Evolutionary conservation across 2,329 filamentous ascomycete species (phyloP).

Genomic region (Microdochium nivale): DNA sequence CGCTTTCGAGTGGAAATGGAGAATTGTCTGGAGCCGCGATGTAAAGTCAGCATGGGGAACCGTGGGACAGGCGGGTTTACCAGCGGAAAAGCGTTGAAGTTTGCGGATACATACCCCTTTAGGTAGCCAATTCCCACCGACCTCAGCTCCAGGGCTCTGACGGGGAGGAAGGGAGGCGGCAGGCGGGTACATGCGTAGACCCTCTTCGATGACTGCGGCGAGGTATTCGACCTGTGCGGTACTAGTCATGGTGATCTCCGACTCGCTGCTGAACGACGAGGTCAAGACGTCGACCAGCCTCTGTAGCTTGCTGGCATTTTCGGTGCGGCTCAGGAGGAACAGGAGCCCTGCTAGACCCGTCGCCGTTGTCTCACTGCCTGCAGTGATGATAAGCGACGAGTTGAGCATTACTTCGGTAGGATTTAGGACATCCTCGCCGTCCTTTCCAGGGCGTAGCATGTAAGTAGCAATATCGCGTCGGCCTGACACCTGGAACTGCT

Average conservation of each 20-base stretch:
- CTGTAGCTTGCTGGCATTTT: constrained; percentile 21
- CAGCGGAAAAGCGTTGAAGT: too few relatives aligned
- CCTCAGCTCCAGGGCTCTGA: constrained; percentile 16
- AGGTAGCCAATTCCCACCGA: constrained; percentile 12
- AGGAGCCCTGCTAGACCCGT: constrained; percentile 29
- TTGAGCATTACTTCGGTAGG: neutral
- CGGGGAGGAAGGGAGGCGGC: constrained; percentile 3
- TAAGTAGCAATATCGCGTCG: constrained; percentile 41
- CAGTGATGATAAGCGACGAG: constrained; percentile 24
- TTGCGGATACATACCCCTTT: constrained; percentile 4
- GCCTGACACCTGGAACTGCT: constrained; percentile 31
- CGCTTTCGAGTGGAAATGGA: constrained; percentile 58
- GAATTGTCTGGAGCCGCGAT: constrained; percentile 29
- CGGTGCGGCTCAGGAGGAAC: constrained; percentile 37
- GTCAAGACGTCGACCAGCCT: constrained; percentile 32
- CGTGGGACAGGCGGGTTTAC: too few relatives aligned
- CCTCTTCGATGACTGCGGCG: constrained; percentile 24
- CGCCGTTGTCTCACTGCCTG: constrained; percentile 40
- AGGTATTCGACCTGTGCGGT: constrained; percentile 20
- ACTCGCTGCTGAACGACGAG: constrained; percentile 32
- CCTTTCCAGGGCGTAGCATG: constrained; percentile 56
- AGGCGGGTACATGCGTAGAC: constrained; percentile 22
- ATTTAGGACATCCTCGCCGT: neutral
- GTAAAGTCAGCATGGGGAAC: too few relatives aligned
- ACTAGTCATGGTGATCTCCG: constrained; percentile 21